Evolutionary conservation across 257 asterid species (phyloP).

Genomic region (Catharanthus roseus): DNA sequence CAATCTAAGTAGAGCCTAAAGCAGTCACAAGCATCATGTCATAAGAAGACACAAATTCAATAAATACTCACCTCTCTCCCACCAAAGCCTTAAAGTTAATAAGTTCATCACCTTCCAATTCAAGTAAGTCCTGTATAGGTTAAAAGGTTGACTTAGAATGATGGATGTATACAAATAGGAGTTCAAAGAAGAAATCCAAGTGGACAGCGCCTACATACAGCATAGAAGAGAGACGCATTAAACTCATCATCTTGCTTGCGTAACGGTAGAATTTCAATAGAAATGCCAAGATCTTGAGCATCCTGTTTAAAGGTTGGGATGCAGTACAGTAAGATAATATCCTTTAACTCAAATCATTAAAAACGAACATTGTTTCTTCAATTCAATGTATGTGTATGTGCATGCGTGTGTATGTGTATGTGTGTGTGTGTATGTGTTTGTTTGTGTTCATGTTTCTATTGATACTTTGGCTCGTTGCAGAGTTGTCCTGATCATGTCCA

Average conservation of each 20-base stretch:
- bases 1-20: no score
- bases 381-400: not conserved
- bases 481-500: constrained; percentile 94
- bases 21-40: not conserved
- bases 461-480: constrained; percentile 90
- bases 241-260: constrained; percentile 70
- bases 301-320: constrained; percentile 47
- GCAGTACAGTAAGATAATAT: constrained; percentile 3
- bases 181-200: not conserved
- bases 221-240: constrained; percentile 71
- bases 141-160: constrained; percentile 22
- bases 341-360: not conserved
- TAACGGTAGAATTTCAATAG: constrained; percentile 86
- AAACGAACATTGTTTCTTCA: not conserved
- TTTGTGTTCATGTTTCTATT: not conserved
- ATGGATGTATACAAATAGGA: not conserved
- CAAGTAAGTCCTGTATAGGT: constrained; percentile 68
- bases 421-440: not conserved
- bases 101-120: constrained; percentile 71
- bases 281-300: constrained; percentile 91
- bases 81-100: constrained; percentile 61
- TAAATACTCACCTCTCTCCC: constrained; percentile 66
- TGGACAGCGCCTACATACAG: constrained; percentile 46
- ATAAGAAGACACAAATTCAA: not conserved
- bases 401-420: not conserved